Percentiles rank a stretch among this genome's conserved stretches.
These are phyloP conservation scores for Acarospora socialis DNA, from an alignment of 2,329 filamentous ascomycete genomes.

Conservation along the genomic window DNA sequence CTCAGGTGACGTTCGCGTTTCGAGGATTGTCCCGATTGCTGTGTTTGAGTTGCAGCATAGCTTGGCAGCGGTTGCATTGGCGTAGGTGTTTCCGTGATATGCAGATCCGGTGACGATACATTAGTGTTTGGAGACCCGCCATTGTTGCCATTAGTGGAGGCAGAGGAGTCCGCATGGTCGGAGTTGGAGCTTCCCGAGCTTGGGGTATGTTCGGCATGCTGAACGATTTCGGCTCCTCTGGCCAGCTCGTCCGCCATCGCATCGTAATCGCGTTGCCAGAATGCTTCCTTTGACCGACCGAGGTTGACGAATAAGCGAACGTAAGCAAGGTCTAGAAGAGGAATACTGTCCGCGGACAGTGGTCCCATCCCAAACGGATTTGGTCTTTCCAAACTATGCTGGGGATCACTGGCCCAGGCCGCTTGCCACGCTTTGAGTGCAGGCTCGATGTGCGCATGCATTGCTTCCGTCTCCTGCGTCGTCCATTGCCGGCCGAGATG, in stretches of 20 bases:
- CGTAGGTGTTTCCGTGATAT: conserved; percentile 23
- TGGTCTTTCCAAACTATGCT: conserved; percentile 69
- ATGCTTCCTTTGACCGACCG: conserved; percentile 79
- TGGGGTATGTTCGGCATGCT: conserved; percentile 53
- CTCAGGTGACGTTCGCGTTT: conserved; percentile 76
- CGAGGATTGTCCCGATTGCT: conserved; percentile 37
- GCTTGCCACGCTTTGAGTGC: conserved; percentile 88
- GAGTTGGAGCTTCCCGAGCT: conserved; percentile 21
- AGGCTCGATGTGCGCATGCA: conserved; percentile 91
- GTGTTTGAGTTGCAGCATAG: conserved; percentile 21
- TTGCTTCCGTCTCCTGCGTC: conserved; percentile 79
- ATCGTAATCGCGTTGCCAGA: conserved; percentile 89
- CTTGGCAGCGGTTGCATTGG: conserved; percentile 22
- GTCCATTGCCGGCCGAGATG: conserved; percentile 86
- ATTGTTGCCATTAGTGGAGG: not conserved
- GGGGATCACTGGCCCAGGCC: conserved; percentile 76
- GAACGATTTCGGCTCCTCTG: conserved; percentile 58
- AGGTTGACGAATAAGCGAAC: conserved; percentile 86
- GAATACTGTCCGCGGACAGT: conserved; percentile 79
- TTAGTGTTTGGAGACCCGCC: conserved; percentile 1
- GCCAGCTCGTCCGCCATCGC: conserved; percentile 80
- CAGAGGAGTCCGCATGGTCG: conserved; percentile 19
- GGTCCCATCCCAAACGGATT: conserved; percentile 73
- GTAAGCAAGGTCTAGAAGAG: conserved; percentile 80
- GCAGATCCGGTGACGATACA: conserved; percentile 21